phyloP scores from a whole-genome alignment of 306 rosid species.

The Quercus rubra region DNA sequence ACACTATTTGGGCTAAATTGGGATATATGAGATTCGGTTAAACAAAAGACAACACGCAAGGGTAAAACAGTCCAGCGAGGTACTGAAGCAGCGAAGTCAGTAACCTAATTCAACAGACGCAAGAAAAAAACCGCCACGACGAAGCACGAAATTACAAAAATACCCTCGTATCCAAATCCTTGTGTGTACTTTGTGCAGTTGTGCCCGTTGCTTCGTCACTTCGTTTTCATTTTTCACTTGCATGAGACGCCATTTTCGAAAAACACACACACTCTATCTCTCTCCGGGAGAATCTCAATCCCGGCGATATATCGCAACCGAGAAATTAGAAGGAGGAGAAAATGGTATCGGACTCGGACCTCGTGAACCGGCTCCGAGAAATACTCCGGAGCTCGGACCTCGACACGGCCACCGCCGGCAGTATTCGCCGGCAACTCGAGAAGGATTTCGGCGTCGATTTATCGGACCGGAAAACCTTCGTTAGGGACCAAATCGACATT shows the following conservation, averaged over 20 bases:
- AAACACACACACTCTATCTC: background rate
- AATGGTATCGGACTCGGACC: conserved; percentile 30
- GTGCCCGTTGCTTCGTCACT: no score
- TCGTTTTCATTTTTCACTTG: conserved; percentile 4
- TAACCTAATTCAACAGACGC: no score
- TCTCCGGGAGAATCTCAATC: background rate
- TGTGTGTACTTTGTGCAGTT: no score
- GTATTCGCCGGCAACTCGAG: conserved; percentile 35
- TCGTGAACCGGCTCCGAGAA: conserved; percentile 33
- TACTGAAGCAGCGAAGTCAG: no score
- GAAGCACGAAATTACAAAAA: no score
- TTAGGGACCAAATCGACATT: conserved; percentile 32
- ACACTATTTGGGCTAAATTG: no score
- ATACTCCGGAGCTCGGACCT: conserved; percentile 32
- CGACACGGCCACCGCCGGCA: conserved; percentile 38
- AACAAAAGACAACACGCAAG: no score
- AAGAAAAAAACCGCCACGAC: no score
- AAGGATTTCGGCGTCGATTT: conserved; percentile 29
- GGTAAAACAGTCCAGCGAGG: no score
- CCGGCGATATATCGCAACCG: background rate
- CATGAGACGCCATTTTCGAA: conserved; percentile 26
- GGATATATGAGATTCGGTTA: no score
- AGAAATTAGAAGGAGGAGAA: background rate
- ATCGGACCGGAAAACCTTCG: conserved; percentile 26
- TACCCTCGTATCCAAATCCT: no score